phyloP scores from a whole-genome alignment of 768 basidiomycete genomes.

The Agaricus blazei region DNA sequence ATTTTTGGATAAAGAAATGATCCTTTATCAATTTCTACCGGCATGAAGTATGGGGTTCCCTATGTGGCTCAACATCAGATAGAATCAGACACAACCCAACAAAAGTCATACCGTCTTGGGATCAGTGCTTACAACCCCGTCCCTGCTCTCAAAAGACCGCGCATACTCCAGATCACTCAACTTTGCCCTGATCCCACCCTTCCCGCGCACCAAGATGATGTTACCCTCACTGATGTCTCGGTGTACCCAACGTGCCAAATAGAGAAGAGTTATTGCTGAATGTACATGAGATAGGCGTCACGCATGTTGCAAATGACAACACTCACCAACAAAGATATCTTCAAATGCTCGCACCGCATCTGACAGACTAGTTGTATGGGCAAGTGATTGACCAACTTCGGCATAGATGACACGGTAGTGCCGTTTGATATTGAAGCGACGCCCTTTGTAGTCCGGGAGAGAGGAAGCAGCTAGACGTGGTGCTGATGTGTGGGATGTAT shows the following conservation, averaged over 20 bases:
- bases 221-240: slow-evolving; percentile 7
- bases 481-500: too few relatives aligned
- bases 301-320: neutral
- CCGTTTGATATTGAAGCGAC: neutral
- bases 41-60: slow-evolving; percentile 6
- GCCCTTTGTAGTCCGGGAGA: neutral
- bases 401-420: neutral
- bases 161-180: slow-evolving; percentile 11
- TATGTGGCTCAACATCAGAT: neutral
- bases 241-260: slow-evolving; percentile 9
- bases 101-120: slow-evolving; percentile 4
- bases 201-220: neutral
- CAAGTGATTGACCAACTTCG: neutral
- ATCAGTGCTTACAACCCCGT: neutral
- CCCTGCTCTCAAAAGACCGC: neutral
- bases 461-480: too few relatives aligned
- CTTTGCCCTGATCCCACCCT: neutral
- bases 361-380: slow-evolving; percentile 24
- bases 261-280: slow-evolving; percentile 7
- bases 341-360: neutral
- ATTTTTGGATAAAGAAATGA: neutral
- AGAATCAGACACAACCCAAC: neutral
- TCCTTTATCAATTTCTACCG: neutral
- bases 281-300: neutral
- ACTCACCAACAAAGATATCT: neutral